These are phyloP conservation scores for Hawksworthiomyces lignivorus DNA, from an alignment of 2,329 filamentous ascomycete species.

Conservation along the genomic window DNA sequence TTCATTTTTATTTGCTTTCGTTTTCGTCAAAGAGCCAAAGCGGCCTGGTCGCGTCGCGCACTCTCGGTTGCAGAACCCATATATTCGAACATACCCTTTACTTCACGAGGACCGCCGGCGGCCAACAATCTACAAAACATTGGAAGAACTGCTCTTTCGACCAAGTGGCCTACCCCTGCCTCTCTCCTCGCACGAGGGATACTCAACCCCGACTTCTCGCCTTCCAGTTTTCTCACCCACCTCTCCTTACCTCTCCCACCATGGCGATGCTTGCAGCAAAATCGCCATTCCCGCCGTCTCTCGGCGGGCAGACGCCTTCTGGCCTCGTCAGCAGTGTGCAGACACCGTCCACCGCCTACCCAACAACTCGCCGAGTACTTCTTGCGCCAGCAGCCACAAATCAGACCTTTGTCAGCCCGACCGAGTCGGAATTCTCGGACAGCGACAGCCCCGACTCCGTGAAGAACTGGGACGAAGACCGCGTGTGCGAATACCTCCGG, in stretches of 20 bases:
- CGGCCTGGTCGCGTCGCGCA: not conserved
- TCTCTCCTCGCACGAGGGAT: not conserved
- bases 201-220: too few relatives aligned
- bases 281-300: conserved; percentile 55
- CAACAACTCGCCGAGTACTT: conserved; percentile 44
- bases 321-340: conserved; percentile 36
- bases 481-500: conserved; percentile 82
- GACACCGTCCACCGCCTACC: conserved; percentile 35
- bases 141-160: too few relatives aligned
- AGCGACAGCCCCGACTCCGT: conserved; percentile 67
- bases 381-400: conserved; percentile 36
- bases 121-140: not conserved
- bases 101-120: conserved; percentile 5
- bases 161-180: too few relatives aligned
- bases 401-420: conserved; percentile 69
- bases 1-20: conserved; percentile 1
- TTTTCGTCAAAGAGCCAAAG: not conserved
- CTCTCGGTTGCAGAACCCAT: not conserved
- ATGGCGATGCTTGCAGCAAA: conserved; percentile 80
- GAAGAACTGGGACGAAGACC: conserved; percentile 85
- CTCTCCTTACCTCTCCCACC: not conserved
- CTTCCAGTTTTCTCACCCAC: too few relatives aligned
- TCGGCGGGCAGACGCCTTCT: conserved; percentile 37
- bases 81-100: too few relatives aligned
- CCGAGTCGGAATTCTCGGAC: conserved; percentile 88